Evolutionary conservation across 345 rosid species (phyloP), one percentile per base, ranked within the genome.

Genomic region (Combretum micranthum): DNA sequence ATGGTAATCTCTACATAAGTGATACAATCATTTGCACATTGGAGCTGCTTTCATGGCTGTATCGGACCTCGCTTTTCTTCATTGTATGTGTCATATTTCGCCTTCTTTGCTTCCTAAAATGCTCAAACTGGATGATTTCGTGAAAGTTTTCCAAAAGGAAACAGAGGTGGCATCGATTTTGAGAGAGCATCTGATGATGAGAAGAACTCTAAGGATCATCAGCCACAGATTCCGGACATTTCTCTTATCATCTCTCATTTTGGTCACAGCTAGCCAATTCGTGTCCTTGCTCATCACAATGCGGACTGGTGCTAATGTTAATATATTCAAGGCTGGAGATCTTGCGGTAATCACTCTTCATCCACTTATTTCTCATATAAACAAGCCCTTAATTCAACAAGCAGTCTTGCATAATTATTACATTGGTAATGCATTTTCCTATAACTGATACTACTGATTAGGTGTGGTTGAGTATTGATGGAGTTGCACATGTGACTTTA

Each of bases 11-110:
- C 6, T 61, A 72, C 47, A 61, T 70, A 10, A 87, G 96, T 53
- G 69, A 82, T 63, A 66, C 75, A 47, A 25, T 91, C 8, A 57
- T 72, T 0, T 91, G 94, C 69, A 47, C 77, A 15, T 74, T 91
- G 76, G 94, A 87, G 77, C 84, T 90, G 52, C 61, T 58, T 47
- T 87, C 96, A 4, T 90, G 97, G 97, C 80, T 87, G 43, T 90
- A 90, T 64, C 81, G 97, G 42, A 78, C 79, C 61, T 60, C 96
- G 0, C 25, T 87, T 19, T 90, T 80, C 75, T 71, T 83, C 72
- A 69, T 85, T 12, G 89, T 80, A 39, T 87, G 97, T 72, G 70
- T 90, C 37, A 75, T 83, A 25, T 90, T 82, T 72, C 80, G 76
- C 13, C 63, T 79, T 45, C 73, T 83, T 1, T 90, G 96, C 64